Base-by-base conservation (phyloP, 2,329 filamentous ascomycete species). In the Alternaria solani region DNA sequence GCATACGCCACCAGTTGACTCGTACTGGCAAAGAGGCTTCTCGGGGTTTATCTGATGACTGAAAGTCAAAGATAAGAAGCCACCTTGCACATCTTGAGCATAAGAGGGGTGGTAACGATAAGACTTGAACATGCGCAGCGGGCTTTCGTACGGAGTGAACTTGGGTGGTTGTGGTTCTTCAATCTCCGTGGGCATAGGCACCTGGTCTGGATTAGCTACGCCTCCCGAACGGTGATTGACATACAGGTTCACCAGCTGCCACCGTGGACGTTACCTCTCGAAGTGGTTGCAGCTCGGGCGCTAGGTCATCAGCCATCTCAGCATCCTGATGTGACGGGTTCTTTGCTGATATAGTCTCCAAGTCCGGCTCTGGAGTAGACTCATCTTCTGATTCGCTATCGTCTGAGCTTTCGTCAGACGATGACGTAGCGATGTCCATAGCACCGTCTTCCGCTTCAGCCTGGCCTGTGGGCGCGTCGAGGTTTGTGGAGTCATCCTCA, bases 21-120 rank as follows among this genome's bases (percentile, higher is more conserved):
- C 92, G 71, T 87, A 90, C 38, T 88, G 89, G 79, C 95, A 99
- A 49, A 98, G 75, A 63, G 87, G 86, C 69, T 86, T 89, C 62
- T 87, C 84, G 25, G 89, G 84, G 75, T 97, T 89, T 79, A 99
- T 96, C 69, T 89, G 90, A 79, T 96, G 92, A 81, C 92, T 97
- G 81, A 94, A 98, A 43, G 94, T 98, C 82, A 96, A 85, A 65
- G 95, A 98, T 75, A 91, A 89, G 74, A 93, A 90, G 43, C 94
- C 94, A 63, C 89, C 90, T 57, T 87, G 77, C 58, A 97, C 88
- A 57, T 87, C 82, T 51, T 90, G 79, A 66, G 84, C 82, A 80
- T 89, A 98, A 52, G 87, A 83, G 32, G 92, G 92, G 75, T 98
- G 94, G 76, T 94, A 97, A 69, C 94, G 92, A 80, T 92, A 99